Conservation (phyloP, 345 rosid genomes). For the Rhizophora apiculata region DNA sequence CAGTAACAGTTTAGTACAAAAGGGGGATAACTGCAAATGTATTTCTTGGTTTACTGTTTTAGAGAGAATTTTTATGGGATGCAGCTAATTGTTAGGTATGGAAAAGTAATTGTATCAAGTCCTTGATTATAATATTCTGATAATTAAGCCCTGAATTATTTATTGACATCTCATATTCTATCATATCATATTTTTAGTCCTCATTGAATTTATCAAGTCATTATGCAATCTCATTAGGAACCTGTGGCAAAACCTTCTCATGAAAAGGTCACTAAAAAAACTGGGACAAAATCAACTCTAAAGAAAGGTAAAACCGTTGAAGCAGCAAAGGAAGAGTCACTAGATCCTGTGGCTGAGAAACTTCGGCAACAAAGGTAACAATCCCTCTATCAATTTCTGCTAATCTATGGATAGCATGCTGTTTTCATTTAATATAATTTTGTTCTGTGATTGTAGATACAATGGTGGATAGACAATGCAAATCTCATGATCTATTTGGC, state of each 20-base stretch:
- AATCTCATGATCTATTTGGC: no score
- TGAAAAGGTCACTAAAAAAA: slow-evolving; percentile 42
- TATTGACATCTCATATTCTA: no score
- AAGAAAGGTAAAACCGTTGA: slow-evolving; percentile 55
- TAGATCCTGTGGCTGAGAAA: slow-evolving; percentile 74
- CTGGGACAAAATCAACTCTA: slow-evolving; percentile 40
- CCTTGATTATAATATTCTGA: no score
- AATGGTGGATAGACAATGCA: no score
- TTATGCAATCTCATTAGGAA: slow-evolving; percentile 16
- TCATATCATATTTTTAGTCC: not conserved
- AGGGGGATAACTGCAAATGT: no score
- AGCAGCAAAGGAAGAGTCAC: slow-evolving; percentile 35
- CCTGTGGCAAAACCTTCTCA: slow-evolving; percentile 44
- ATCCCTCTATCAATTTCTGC: not conserved
- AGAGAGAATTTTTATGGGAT: no score
- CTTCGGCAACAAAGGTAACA: slow-evolving; percentile 70
- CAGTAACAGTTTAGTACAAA: no score
- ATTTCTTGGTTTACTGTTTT: no score
- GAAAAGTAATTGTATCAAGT: no score
- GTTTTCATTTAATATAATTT: not conserved
- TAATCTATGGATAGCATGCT: not conserved
- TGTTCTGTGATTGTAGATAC: not conserved
- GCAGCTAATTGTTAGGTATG: no score
- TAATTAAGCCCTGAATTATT: no score
- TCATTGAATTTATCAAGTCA: not conserved